Base-by-base conservation (phyloP, 2,329 filamentous ascomycete species). In the Talaromyces sp. region DNA sequence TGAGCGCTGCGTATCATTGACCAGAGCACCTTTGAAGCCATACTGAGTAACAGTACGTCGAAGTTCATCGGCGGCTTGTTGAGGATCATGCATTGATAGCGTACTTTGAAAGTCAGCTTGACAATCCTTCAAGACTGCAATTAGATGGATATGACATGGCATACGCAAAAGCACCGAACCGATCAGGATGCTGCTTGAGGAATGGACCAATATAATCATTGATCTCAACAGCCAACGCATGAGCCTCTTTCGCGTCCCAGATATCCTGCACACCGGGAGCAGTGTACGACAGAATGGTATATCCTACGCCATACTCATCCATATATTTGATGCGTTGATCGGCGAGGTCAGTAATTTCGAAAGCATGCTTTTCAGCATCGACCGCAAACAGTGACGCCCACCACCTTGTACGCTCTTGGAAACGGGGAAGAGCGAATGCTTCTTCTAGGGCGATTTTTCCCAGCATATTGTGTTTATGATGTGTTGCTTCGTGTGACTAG, bases 21-120 rank as follows among this genome's bases (percentile, higher is more conserved):
- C 74, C n/a, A 85, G 67, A 2, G 76, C 80, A 4, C 83, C 83
- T 61, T 81, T 77, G 72, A 85, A 84, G 25, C 82, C 81, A 60
- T 81, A 66, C 1, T 70, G 78, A 2, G 85, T 78, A 43, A 77
- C 80, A 35, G 52, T 53, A 13, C 66, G 65, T 22, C 62, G 58
- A 15, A 67, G 59, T 46, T 68, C 66, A 1, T 58, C 58, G 5
- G 64, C 66, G 2, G 66, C 66, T 55, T 67, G 50, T 31, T 61
- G 43, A 1, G 66, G 66, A 37, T 66, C 61, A 39, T 68, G 66
- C 66, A 68, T 68, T 5, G 63, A 39, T 17, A 61, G 55, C 9
- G 50, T 46, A 2, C 57, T 59, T 25, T 3, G 19, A 33, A 36
- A 36, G 25, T 58, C 13, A 58, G 41, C 13, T 19, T 39, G 2